These are phyloP conservation scores for Rhizophagus clarus DNA, from an alignment of 192 early-diverging fungal genomes.

Conservation along the genomic window DNA sequence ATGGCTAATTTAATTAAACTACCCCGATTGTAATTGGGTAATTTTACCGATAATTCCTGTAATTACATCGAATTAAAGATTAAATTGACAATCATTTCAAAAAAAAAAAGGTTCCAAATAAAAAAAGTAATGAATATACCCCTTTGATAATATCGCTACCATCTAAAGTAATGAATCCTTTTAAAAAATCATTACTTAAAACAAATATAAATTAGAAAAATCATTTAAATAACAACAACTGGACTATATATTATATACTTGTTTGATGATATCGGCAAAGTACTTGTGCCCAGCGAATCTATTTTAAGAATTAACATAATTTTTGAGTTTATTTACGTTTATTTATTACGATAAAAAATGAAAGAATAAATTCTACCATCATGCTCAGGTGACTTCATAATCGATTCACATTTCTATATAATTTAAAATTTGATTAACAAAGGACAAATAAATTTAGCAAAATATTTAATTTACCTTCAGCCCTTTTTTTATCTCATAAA, in stretches of 20 bases:
- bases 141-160: slow-evolving; percentile 20
- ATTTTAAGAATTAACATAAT: neutral
- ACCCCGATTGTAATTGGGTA: slow-evolving; percentile 11
- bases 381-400: slow-evolving; percentile 25
- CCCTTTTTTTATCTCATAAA: slow-evolving; percentile 18
- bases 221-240: neutral
- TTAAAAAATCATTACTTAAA: slow-evolving; percentile 13
- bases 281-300: slow-evolving; percentile 4
- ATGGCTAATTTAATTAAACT: slow-evolving; percentile 11
- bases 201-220: neutral
- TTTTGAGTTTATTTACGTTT: neutral
- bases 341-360: neutral
- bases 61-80: too few relatives aligned
- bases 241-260: neutral
- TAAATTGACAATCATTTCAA: neutral
- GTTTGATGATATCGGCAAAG: slow-evolving; percentile 16
- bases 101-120: neutral
- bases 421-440: neutral
- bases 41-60: slow-evolving; percentile 19
- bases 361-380: slow-evolving; percentile 5
- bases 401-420: slow-evolving; percentile 22
- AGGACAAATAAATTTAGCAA: neutral
- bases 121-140: neutral
- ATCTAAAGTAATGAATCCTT: slow-evolving; percentile 18
- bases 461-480: neutral